These are phyloP conservation scores for Beauveria sp. DNA, from an alignment of 2,329 filamentous ascomycete species.

Conservation along the genomic window DNA sequence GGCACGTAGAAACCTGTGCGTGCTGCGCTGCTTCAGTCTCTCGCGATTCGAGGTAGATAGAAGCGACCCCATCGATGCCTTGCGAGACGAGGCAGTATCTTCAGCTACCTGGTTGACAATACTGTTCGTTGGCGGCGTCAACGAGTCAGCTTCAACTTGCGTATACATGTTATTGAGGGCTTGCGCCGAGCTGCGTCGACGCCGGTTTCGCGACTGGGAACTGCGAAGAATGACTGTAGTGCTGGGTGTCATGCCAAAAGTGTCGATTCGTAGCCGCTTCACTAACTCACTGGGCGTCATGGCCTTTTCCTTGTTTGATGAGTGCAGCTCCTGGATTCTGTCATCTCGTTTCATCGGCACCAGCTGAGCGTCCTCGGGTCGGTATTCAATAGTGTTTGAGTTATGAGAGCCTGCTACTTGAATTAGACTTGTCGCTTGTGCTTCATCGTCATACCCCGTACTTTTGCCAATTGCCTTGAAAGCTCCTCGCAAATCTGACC, in stretches of 20 bases:
- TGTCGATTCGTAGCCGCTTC: slow-evolving; percentile 20
- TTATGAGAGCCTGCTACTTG: slow-evolving; percentile 18
- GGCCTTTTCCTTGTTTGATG: slow-evolving; percentile 13
- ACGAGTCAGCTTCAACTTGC: background rate
- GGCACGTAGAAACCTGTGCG: slow-evolving; percentile 17
- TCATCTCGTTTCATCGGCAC: slow-evolving; percentile 7
- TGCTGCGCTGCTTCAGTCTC: background rate
- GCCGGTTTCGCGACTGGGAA: slow-evolving; percentile 13
- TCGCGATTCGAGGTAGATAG: slow-evolving; percentile 2
- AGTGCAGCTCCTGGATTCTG: background rate
- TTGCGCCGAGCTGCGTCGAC: slow-evolving; percentile 20
- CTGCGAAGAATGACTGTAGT: slow-evolving; percentile 22
- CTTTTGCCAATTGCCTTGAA: slow-evolving; percentile 25
- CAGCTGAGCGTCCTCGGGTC: background rate
- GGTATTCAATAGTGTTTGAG: slow-evolving; percentile 14
- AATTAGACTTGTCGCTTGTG: background rate
- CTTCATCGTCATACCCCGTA: background rate
- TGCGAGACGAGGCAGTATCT: background rate
- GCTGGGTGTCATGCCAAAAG: slow-evolving; percentile 19
- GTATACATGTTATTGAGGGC: slow-evolving; percentile 13
- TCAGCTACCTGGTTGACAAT: background rate
- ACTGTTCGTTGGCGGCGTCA: background rate
- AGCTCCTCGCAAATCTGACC: slow-evolving; percentile 27
- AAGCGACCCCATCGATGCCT: slow-evolving; percentile 1
- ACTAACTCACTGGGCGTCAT: slow-evolving; percentile 19